Percentiles rank a stretch among this genome's conserved stretches.
Evolutionary conservation across 768 basidiomycete genomes (phyloP).

Genomic region (Collybia sp.): DNA sequence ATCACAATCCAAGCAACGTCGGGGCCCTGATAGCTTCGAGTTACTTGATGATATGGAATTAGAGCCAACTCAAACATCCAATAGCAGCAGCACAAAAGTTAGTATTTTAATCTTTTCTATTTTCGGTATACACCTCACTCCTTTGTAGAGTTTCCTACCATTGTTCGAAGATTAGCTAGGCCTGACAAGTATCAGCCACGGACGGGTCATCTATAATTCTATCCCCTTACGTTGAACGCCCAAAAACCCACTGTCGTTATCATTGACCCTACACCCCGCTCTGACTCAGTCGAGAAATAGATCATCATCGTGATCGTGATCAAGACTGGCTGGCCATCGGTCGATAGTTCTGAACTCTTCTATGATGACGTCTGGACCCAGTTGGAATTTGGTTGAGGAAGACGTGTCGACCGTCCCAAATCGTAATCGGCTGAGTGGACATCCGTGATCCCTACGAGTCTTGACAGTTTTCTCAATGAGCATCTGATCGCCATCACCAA

Average conservation of each 20-base stretch:
- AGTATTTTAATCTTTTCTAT: background rate
- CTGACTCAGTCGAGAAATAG: slow-evolving; percentile 10
- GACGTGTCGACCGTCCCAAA: slow-evolving; percentile 15
- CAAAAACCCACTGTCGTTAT: too few species aligned
- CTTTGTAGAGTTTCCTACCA: slow-evolving; percentile 37
- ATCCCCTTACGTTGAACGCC: too few species aligned
- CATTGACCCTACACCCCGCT: too few species aligned
- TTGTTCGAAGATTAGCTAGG: slow-evolving; percentile 42
- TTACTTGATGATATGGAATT: slow-evolving; percentile 31
- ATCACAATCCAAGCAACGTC: slow-evolving; percentile 22
- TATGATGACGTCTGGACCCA: slow-evolving; percentile 14
- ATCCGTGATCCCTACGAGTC: slow-evolving; percentile 16
- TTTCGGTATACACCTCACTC: background rate
- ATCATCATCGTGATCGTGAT: slow-evolving; percentile 25
- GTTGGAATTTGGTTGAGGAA: background rate
- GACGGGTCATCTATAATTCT: too few species aligned
- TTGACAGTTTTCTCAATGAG: slow-evolving; percentile 19
- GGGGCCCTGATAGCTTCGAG: slow-evolving; percentile 25
- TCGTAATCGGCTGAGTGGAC: slow-evolving; percentile 23
- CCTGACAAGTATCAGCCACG: too few species aligned
- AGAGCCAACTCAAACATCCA: slow-evolving; percentile 33
- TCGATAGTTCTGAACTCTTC: slow-evolving; percentile 19
- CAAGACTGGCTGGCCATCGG: slow-evolving; percentile 24
- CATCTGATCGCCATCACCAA: slow-evolving; percentile 19
- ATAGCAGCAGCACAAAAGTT: slow-evolving; percentile 26